These are phyloP conservation scores for Saccharomycopsis sp. DNA, from an alignment of 805 yeast genomes.

Conservation along the genomic window DNA sequence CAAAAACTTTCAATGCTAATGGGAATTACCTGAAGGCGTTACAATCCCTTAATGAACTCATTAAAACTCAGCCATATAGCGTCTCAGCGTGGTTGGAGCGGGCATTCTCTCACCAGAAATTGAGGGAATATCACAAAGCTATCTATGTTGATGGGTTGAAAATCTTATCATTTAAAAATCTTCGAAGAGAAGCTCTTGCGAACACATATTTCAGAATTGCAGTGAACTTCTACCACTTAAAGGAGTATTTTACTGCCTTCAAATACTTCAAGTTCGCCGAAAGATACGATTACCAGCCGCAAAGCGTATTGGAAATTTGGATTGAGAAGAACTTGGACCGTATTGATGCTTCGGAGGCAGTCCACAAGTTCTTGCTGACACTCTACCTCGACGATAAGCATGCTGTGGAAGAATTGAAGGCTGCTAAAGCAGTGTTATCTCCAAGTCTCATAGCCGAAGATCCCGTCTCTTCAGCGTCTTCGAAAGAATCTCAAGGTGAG, in stretches of 20 bases:
- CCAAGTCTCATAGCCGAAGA: background rate
- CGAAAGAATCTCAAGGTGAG: background rate
- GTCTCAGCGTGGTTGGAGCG: constrained; percentile 42
- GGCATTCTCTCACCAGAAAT: constrained; percentile 43
- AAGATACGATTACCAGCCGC: constrained; percentile 37
- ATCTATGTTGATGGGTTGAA: constrained; percentile 35
- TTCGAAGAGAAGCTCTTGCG: constrained; percentile 43
- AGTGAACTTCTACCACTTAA: constrained; percentile 39
- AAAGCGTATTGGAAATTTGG: constrained; percentile 42
- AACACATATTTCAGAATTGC: constrained; percentile 44
- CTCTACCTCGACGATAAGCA: constrained; percentile 7
- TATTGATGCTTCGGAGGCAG: background rate
- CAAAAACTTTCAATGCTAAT: constrained; percentile 38
- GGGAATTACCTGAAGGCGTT: constrained; percentile 43
- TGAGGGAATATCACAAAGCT: constrained; percentile 42
- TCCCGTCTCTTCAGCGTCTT: background rate
- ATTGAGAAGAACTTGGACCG: constrained; percentile 21
- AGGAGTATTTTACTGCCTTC: constrained; percentile 36
- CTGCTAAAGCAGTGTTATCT: background rate
- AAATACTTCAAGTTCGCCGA: constrained; percentile 37
- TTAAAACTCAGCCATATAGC: constrained; percentile 39
- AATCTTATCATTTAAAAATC: constrained; percentile 30
- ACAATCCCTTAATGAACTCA: constrained; percentile 32
- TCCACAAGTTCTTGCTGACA: constrained; percentile 2
- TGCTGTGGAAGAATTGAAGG: constrained; percentile 5